Conservation (phyloP, 305 asterid genomes). For the Fraxinus greggii region DNA sequence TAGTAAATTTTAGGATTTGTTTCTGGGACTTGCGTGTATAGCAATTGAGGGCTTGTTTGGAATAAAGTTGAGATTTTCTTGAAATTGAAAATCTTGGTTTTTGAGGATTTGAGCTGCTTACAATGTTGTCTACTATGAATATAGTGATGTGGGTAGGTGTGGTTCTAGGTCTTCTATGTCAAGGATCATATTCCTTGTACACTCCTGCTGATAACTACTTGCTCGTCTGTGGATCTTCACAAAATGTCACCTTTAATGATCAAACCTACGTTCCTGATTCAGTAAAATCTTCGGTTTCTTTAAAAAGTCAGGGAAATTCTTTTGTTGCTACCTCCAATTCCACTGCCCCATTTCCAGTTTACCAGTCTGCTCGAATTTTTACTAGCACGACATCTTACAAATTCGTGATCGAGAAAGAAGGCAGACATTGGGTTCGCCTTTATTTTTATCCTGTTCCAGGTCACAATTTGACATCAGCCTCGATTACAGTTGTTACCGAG, state of each 20-base stretch:
- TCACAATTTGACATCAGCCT: conserved; percentile 65
- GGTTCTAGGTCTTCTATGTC: conserved; percentile 39
- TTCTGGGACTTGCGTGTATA: conserved; percentile 12
- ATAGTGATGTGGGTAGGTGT: conserved; percentile 42
- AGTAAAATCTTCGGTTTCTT: conserved; percentile 50
- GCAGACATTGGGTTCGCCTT: conserved; percentile 94
- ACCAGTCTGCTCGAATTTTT: conserved; percentile 77
- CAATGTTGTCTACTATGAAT: conserved; percentile 34
- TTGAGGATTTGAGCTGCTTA: conserved; percentile 19
- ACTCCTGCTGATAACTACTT: conserved; percentile 69
- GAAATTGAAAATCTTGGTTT: conserved; percentile 6
- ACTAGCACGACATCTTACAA: conserved; percentile 56
- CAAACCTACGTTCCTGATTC: conserved; percentile 76
- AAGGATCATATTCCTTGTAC: conserved; percentile 53
- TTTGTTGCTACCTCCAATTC: conserved; percentile 55
- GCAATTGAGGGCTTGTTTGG: conserved; percentile 13
- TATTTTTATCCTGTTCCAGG: conserved; percentile 75
- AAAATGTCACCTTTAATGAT: conserved; percentile 68
- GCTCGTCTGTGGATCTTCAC: conserved; percentile 90
- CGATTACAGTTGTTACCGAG: conserved; percentile 77
- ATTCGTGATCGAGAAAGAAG: conserved; percentile 54
- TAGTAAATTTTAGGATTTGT: not conserved
- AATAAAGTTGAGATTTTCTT: not conserved
- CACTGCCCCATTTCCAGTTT: conserved; percentile 67
- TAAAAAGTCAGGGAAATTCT: conserved; percentile 55